Base-by-base conservation (phyloP, 2,329 filamentous ascomycete genomes). In the Fusarium haematococcum region DNA sequence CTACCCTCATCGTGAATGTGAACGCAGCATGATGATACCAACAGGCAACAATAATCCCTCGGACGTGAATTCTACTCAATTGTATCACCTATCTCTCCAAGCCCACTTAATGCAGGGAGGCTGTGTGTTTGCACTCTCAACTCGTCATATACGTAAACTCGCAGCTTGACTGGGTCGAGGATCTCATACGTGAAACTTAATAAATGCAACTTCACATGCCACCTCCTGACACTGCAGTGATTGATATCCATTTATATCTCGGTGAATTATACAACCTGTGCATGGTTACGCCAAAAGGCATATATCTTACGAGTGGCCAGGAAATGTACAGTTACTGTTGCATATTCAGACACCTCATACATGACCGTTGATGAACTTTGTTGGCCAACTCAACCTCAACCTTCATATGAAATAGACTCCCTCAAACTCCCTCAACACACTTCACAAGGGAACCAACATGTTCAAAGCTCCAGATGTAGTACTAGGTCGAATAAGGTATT, bases 401-500 rank as follows among this genome's bases (percentile, higher is more conserved):
- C 16, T 30, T 52, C 10, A 32, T 14, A 20, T 18, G 0, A 56
- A 54, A 73, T 25, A 25, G 56, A 68, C 62, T 33, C 61, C 35
- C 41, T 41, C 35, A 56, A n/a, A 60, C 18, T 14, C 18, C 20
- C 5, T 16, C 48, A 23, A 37, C 7, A 57, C 20, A 35, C 27
- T 2, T 35, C 13, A 39, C 54, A 58, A 10, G 5, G 5, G 13
- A 4, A 4, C 25, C n/a, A 32, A 50, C 18, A 20, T 20, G 11
- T 35, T 33, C 23, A 67, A 37, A 48, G 39, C 50, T 62, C 45
- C 56, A 70, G 57, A 50, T 52, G 60, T 65, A 58, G 60, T 71
- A 71, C 66, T 75, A 68, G 65, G 65, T 78, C 67, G 70, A 79
- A 78, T 68, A 79, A 79, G 77, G 77, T 79, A 79, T 85, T 84